phyloP scores from a whole-genome alignment of 2,329 filamentous ascomycete genomes.

The Microsporum audouinii region DNA sequence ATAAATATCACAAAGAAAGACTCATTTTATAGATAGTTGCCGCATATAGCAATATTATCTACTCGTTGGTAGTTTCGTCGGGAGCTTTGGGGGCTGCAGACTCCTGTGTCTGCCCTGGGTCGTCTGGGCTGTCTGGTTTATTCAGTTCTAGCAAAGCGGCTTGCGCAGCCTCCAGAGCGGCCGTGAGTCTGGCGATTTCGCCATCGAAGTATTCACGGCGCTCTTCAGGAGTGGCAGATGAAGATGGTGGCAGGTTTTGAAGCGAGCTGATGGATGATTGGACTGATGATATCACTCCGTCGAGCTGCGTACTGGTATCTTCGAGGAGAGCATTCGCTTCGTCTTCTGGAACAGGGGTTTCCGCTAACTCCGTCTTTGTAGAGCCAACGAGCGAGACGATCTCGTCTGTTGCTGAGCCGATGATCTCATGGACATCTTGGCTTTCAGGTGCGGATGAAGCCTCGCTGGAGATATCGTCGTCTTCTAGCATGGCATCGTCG shows the following conservation, averaged over 20 bases:
- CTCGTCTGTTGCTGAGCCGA: constrained; percentile 46
- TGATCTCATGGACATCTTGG: constrained; percentile 7
- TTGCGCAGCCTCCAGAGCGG: neutral
- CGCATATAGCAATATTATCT: neutral
- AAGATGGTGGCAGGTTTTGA: constrained; percentile 16
- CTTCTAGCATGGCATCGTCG: neutral
- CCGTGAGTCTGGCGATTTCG: neutral
- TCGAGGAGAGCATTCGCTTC: constrained; percentile 40
- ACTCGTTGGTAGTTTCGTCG: neutral
- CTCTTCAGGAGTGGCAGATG: neutral
- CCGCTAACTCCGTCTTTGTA: constrained; percentile 46
- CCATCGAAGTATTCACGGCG: neutral
- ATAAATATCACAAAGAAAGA: neutral
- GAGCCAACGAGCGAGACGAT: constrained; percentile 49
- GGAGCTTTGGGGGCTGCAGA: neutral
- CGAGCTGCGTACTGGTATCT: constrained; percentile 43
- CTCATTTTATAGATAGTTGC: neutral
- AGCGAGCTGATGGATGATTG: constrained; percentile 45
- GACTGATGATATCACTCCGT: constrained; percentile 44
- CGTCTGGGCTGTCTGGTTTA: neutral
- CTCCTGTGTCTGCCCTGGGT: neutral
- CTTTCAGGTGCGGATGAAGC: neutral
- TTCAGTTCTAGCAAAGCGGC: neutral
- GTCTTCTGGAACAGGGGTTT: constrained; percentile 43
- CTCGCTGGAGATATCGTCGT: neutral